Evolutionary conservation across 169 alveolate species (phyloP).

Genomic region (Cryptosporidium bovis): DNA sequence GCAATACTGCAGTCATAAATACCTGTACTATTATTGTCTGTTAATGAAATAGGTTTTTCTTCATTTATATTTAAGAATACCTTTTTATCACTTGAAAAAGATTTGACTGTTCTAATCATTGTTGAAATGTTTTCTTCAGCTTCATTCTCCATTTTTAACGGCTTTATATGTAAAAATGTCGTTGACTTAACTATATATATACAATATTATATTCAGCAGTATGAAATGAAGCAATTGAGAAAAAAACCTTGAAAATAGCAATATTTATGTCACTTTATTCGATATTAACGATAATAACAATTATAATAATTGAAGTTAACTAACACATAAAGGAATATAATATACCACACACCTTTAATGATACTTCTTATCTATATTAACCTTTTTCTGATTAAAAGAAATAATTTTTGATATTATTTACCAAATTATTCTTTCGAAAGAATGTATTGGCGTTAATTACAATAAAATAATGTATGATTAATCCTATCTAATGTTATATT

Average conservation of each 20-base stretch:
- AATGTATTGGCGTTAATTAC: neutral
- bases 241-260: no score
- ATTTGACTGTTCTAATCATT: constrained; percentile 47
- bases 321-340: neutral
- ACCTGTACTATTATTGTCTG: constrained; percentile 50
- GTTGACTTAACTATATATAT: no score
- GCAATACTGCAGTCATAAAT: constrained; percentile 53
- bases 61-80: constrained; percentile 18
- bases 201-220: no score
- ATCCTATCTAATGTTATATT: neutral
- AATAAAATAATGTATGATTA: neutral
- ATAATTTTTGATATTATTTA: neutral
- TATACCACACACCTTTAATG: neutral
- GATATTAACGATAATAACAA: neutral
- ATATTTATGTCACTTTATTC: no score
- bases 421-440: neutral
- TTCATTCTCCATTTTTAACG: constrained; percentile 43
- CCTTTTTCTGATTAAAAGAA: no score
- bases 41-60: constrained; percentile 6
- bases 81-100: constrained; percentile 28
- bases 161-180: neutral
- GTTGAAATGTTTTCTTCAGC: constrained; percentile 60
- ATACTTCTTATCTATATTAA: neutral
- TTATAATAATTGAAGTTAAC: neutral
- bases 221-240: no score